phyloP scores from a whole-genome alignment of 2,329 filamentous ascomycete genomes.

The Trichoderma semiorbis region DNA sequence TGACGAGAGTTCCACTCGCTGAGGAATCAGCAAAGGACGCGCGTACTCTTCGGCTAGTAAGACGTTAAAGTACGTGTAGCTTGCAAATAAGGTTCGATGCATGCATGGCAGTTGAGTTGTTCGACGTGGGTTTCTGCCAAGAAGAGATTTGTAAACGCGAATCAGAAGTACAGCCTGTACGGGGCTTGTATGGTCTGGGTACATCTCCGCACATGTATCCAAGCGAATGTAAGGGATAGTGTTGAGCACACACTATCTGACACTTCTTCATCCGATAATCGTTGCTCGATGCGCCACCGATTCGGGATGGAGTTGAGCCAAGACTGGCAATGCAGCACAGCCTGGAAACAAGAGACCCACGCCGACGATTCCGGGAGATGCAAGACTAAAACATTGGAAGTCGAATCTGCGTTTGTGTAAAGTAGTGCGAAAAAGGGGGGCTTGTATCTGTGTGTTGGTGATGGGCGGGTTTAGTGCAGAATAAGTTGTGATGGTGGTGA shows the following conservation, averaged over 20 bases:
- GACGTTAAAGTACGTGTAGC: not conserved
- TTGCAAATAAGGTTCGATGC: not conserved
- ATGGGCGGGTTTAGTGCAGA: not conserved
- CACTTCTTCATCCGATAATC: not conserved
- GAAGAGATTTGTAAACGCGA: not conserved
- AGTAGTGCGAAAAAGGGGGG: not conserved
- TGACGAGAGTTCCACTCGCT: not conserved
- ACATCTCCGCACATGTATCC: not conserved
- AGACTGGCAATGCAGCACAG: constrained; percentile 8
- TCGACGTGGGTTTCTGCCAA: not conserved
- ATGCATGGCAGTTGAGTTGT: not conserved
- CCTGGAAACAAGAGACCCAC: not conserved
- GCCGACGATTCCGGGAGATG: not conserved
- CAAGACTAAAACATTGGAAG: not conserved
- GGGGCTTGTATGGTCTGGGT: not conserved
- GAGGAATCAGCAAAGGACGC: constrained; percentile 2
- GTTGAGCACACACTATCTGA: not conserved
- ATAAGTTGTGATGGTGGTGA: not conserved
- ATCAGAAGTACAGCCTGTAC: not conserved
- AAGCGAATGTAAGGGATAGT: not conserved
- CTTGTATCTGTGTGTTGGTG: not conserved
- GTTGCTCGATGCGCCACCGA: not conserved
- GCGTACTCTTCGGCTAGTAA: not conserved
- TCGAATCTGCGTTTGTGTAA: not conserved
- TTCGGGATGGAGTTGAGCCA: constrained; percentile 8